These are phyloP conservation scores for Gastrolobium villosum DNA, from an alignment of 306 rosid species.

Conservation along the genomic window DNA sequence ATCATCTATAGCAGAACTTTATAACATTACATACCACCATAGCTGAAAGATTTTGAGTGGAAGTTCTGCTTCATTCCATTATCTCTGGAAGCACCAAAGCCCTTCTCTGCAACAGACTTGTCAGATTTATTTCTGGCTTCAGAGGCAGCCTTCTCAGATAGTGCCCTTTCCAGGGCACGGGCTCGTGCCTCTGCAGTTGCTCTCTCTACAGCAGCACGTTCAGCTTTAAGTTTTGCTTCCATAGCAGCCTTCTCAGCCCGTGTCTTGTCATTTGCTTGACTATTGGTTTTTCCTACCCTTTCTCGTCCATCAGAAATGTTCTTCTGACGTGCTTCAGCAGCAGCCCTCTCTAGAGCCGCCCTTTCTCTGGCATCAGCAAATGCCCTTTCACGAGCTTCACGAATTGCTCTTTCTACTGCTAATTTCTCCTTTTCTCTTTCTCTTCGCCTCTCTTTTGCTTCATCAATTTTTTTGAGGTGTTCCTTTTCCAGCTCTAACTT, in stretches of 20 bases:
- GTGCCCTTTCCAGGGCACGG: slow-evolving; percentile 89
- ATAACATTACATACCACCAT: slow-evolving; percentile 65
- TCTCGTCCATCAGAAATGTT: slow-evolving; percentile 70
- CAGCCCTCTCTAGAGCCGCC: slow-evolving; percentile 74
- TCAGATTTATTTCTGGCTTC: slow-evolving; percentile 75
- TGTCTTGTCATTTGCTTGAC: slow-evolving; percentile 64
- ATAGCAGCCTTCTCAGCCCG: slow-evolving; percentile 73
- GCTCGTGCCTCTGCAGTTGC: slow-evolving; percentile 87
- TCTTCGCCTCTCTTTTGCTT: slow-evolving; percentile 73
- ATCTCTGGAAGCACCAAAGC: slow-evolving; percentile 57
- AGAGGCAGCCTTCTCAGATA: slow-evolving; percentile 76
- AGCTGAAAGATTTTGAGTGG: slow-evolving; percentile 69
- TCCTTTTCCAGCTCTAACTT: slow-evolving; percentile 66
- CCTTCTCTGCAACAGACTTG: slow-evolving; percentile 57
- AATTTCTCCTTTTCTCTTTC: slow-evolving; percentile 77
- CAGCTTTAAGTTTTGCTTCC: slow-evolving; percentile 86
- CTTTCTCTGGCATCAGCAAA: slow-evolving; percentile 87
- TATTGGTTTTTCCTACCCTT: slow-evolving; percentile 63
- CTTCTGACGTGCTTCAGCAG: slow-evolving; percentile 76
- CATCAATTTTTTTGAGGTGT: slow-evolving; percentile 62
- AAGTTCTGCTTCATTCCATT: slow-evolving; percentile 57
- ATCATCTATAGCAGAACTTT: slow-evolving; percentile 33
- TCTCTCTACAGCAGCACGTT: slow-evolving; percentile 97
- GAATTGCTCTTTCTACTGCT: slow-evolving; percentile 87
- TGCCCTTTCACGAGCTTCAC: slow-evolving; percentile 96